These are phyloP conservation scores for Exserohilum rostratum DNA, from an alignment of 2,329 filamentous ascomycete species.

Conservation along the genomic window DNA sequence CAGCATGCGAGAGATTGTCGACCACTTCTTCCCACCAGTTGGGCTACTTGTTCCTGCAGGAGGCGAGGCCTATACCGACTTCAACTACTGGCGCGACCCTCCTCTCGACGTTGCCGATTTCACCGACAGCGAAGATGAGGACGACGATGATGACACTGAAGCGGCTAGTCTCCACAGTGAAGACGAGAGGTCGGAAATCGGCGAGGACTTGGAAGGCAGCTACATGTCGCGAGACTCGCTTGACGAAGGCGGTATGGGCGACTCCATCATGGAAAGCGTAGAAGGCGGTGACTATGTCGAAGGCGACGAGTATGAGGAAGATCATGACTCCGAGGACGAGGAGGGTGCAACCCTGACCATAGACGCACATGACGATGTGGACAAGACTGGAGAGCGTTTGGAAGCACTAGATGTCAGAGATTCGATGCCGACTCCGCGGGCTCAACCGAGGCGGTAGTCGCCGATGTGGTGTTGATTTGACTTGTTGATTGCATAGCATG, in stretches of 20 bases:
- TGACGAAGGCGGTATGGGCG: conserved; percentile 54
- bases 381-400: conserved; percentile 1
- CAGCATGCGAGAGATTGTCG: conserved; percentile 94
- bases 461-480: not conserved
- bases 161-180: conserved; percentile 54
- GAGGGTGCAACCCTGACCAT: conserved; percentile 24
- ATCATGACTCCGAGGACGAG: conserved; percentile 31
- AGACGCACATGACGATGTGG: conserved; percentile 10
- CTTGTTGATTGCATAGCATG: conserved; percentile 20
- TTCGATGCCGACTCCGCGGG: conserved; percentile 27
- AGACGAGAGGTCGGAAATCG: conserved; percentile 56
- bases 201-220: conserved; percentile 60
- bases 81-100: conserved; percentile 91
- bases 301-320: conserved; percentile 29
- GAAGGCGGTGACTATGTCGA: conserved; percentile 47
- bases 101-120: conserved; percentile 88
- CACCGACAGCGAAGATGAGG: conserved; percentile 72
- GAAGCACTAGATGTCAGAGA: conserved; percentile 26
- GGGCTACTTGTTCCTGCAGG: conserved; percentile 85
- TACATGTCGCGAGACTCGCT: conserved; percentile 61
- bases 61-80: conserved; percentile 95
- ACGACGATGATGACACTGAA: conserved; percentile 50
- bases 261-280: conserved; percentile 59
- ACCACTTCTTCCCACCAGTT: conserved; percentile 96
- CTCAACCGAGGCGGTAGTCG: conserved; percentile 21